Percentiles rank a stretch among this genome's conserved stretches.
phyloP scores from a whole-genome alignment of 2,329 filamentous ascomycete genomes.

The Pseudopyricularia cyperi region DNA sequence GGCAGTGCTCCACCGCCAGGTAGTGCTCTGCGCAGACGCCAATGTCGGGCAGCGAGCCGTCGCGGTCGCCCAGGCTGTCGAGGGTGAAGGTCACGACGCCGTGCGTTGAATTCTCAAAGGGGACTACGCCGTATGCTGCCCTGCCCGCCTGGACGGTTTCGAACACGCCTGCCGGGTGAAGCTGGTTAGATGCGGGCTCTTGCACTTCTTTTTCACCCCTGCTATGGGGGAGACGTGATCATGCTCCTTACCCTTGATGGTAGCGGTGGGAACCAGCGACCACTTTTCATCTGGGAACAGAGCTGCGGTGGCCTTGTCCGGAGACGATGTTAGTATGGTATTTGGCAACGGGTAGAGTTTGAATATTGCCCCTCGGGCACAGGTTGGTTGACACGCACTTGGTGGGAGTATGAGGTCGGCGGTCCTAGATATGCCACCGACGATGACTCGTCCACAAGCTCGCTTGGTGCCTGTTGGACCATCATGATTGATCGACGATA shows the following conservation, averaged over 20 bases:
- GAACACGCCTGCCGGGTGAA: constrained; percentile 53
- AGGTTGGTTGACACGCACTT: constrained; percentile 7
- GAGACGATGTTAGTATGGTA: background rate
- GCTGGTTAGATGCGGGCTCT: background rate
- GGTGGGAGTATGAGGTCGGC: constrained; percentile 14
- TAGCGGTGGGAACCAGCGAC: constrained; percentile 34
- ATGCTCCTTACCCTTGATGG: constrained; percentile 28
- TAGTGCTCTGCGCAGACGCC: constrained; percentile 75
- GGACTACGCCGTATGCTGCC: constrained; percentile 66
- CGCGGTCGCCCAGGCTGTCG: constrained; percentile 72
- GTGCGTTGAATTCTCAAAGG: constrained; percentile 93
- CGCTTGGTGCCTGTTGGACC: background rate
- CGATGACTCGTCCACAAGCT: background rate
- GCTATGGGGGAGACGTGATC: no score
- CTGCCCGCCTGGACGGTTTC: constrained; percentile 55
- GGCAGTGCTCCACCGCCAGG: constrained; percentile 75
- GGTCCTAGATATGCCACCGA: constrained; percentile 15
- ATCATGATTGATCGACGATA: background rate
- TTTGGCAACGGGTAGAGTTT: no score
- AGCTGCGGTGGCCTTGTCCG: constrained; percentile 15
- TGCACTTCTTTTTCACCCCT: no score
- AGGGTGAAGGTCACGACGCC: constrained; percentile 84
- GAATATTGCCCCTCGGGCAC: background rate
- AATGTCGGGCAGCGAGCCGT: constrained; percentile 50
- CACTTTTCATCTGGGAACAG: constrained; percentile 34